A percentile compares a stretch with the other conserved stretches of the same genome.
Conservation (phyloP, 441 rosid genomes). For the Hura crepitans region DNA sequence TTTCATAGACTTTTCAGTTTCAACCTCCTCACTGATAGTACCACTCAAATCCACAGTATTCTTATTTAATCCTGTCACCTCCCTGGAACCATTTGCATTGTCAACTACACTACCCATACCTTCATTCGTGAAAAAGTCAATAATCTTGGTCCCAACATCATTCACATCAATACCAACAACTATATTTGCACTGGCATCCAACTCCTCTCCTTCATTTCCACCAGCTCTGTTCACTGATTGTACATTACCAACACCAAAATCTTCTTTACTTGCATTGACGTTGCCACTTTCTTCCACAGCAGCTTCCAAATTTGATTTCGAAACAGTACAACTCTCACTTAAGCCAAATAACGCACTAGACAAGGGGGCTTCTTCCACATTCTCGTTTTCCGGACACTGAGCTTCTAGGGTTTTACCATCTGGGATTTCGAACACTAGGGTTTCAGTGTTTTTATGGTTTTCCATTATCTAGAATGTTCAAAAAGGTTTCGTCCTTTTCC, state of each 20-base stretch:
- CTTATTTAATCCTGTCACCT: slow-evolving; percentile 5
- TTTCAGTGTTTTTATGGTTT: slow-evolving; percentile 33
- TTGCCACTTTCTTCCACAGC: slow-evolving; percentile 22
- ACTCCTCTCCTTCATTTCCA: slow-evolving; percentile 18
- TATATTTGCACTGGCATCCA: slow-evolving; percentile 7
- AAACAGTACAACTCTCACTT: slow-evolving; percentile 23
- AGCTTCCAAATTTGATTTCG: slow-evolving; percentile 25
- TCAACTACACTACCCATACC: slow-evolving; percentile 13
- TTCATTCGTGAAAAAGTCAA: slow-evolving; percentile 24
- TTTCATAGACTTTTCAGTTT: slow-evolving; percentile 16
- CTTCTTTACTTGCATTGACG: slow-evolving; percentile 11
- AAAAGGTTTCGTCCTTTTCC: slow-evolving; percentile 7
- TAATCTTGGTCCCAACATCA: slow-evolving; percentile 20
- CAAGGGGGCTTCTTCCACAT: slow-evolving; percentile 22
- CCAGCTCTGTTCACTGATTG: slow-evolving; percentile 3
- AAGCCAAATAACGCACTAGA: slow-evolving; percentile 21
- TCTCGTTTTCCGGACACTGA: slow-evolving; percentile 6
- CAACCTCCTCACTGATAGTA: slow-evolving; percentile 14
- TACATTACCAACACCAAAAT: slow-evolving; percentile 8
- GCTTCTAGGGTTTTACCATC: slow-evolving; percentile 43
- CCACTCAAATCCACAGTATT: slow-evolving; percentile 4
- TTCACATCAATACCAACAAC: slow-evolving; percentile 22
- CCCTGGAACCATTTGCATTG: slow-evolving; percentile 11
- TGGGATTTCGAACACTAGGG: slow-evolving; percentile 36
- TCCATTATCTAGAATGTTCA: slow-evolving; percentile 29